Evolutionary conservation across 352 stramenopile species (phyloP), one percentile per base, ranked within the genome.

Genomic region (Pythium insidiosum): DNA sequence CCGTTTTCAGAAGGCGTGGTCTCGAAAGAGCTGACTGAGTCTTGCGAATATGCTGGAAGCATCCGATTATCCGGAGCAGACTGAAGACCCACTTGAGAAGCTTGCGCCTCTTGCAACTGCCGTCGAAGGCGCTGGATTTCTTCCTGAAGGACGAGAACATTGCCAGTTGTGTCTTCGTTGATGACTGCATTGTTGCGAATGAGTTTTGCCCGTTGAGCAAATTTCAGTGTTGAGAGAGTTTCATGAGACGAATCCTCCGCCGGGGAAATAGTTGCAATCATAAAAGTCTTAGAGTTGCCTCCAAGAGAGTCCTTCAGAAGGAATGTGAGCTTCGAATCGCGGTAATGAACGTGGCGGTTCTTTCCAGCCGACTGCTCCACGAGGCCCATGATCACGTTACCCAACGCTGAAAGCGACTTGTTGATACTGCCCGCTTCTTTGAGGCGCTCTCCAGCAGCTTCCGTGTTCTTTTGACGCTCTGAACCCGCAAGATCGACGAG

Each of bases 351-450:
- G 38, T 92, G 79, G 12, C 76, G 76, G 25, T 84, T 79, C 34
- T 92, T 92, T 4, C 79, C 77, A 7, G 76, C 70, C 0, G 76
- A 84, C 47, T 87, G 74, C 43, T 92, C 74, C 5, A 80, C 80
- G n/a, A 94, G 61, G 1, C 79, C 80, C 70, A 88, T 79, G 47
- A 98, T 98, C 7, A 98, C 95, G 56, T 96, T 96, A 5, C 93
- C 96, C 9, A 98, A 66, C 11, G 94, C 95, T 7, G 96, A 92
- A 13, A 98, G 76, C 64, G 84, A 97, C 53, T 97, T 90, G 66
- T 98, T 98, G 60, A 98, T 98, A 48, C 93, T 97, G 4, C 84
- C 87, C 20, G 93, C 93, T 54, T 99, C 96, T 66, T 98, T 98
- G 47, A 97, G 66, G 26, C 94, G 84, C 33, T 97, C 88, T 10